Evolutionary conservation across 2,329 filamentous ascomycete genomes (phyloP).

Genomic region (Claviceps maximensis): DNA sequence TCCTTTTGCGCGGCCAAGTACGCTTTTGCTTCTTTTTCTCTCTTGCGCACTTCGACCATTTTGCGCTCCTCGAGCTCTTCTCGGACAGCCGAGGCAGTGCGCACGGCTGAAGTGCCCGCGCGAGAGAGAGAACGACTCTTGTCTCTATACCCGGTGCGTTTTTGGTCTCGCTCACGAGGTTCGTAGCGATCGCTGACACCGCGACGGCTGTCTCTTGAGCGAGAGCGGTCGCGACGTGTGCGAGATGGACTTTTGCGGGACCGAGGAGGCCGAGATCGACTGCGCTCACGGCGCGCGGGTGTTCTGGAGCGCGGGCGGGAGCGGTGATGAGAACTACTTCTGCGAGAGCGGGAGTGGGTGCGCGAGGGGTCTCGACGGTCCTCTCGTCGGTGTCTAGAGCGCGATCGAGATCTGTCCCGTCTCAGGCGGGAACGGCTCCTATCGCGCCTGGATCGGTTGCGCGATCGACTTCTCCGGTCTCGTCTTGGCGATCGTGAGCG

Average conservation of each 20-base stretch:
- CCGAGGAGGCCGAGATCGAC: constrained; percentile 12
- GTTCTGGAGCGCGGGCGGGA: constrained; percentile 18
- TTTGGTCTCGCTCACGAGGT: constrained; percentile 14
- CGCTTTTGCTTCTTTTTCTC: constrained; percentile 50
- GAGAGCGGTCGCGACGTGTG: constrained; percentile 9
- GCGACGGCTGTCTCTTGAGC: constrained; percentile 12
- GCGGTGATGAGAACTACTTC: constrained; percentile 21
- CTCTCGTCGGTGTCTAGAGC: constrained; percentile 24
- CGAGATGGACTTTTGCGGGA: constrained; percentile 7
- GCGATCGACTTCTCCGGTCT: constrained; percentile 20
- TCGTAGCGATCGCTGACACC: constrained; percentile 9
- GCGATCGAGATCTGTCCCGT: constrained; percentile 27
- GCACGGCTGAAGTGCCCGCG: constrained; percentile 21
- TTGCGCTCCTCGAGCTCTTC: constrained; percentile 45
- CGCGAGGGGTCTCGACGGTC: constrained; percentile 15
- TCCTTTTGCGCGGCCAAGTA: constrained; percentile 50
- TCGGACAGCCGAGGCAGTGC: constrained; percentile 27
- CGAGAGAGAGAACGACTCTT: constrained; percentile 33
- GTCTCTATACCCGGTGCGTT: constrained; percentile 27
- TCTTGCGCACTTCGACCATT: constrained; percentile 46
- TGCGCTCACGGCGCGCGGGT: constrained; percentile 20
- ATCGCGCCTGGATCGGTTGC: constrained; percentile 21
- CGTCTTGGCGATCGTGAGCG: constrained; percentile 27
- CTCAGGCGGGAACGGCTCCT: constrained; percentile 22
- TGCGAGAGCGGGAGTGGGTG: constrained; percentile 3